Base-by-base conservation (phyloP, 768 basidiomycete species). In the Hortiboletus campestris region DNA sequence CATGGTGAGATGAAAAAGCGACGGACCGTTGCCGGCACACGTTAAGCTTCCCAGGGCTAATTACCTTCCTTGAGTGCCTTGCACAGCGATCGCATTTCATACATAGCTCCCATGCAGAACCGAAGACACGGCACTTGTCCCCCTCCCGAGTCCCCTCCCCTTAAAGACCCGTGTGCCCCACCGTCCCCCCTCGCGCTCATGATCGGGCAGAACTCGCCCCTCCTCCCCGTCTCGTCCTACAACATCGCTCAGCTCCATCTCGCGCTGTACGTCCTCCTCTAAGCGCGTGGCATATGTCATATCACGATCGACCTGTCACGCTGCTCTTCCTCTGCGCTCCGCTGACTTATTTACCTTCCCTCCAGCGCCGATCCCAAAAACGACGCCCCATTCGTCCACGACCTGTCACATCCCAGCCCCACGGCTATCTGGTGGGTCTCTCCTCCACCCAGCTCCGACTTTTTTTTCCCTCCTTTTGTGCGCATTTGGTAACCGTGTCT, bases 161-260 rank as follows among this genome's bases (percentile, higher is more conserved):
- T 65, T 70, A 63, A 70, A 66, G 55, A 45, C 59, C 57, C n/a
- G n/a, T n/a, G n/a, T n/a, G n/a, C n/a, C 11, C 51, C 53, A n/a
- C 45, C 44, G n/a, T 52, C 51, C 58, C 38, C 2, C 34, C 34
- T 38, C 49, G 38, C 57, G 54, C 68, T 59, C 65, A 88, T 88
- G 86, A 84, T 86, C 72, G 81, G 83, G 72, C 78, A 80, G 65
- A 73, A 72, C 40, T 60, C 74, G 16, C 63, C 71, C 29, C 63
- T 65, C 60, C 70, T 71, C 62, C 71, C 74, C 69, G 75, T 80
- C 71, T 80, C 80, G 63, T 72, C 75, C 58, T 86, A 84, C 76
- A 81, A 81, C 80, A 77, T 85, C 55, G 79, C 80, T 39, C 84
- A 85, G 67, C 78, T 85, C 54, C 81, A 85, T 55, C 81, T 80